Evolutionary conservation across 306 rosid species (phyloP), one percentile per base, ranked within the genome.

Genomic region (Parietaria judaica): DNA sequence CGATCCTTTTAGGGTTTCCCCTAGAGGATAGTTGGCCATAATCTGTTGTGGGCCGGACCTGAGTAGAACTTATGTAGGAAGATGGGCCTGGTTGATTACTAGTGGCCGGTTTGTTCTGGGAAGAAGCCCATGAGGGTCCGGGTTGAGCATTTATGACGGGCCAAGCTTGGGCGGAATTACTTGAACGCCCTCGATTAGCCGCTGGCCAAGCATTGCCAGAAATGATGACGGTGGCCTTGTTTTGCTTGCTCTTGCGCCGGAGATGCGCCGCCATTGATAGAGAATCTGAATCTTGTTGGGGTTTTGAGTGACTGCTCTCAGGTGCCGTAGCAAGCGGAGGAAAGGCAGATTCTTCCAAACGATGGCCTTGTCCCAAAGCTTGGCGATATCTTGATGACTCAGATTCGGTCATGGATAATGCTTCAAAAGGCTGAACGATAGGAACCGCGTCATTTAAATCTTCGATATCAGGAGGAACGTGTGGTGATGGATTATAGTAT

Each of bases 201-300:
- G 79, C 81, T 50, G 96, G 81, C 96, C 95, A 86, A 66, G 78
- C 95, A 74, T 83, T 83, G 49, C 79, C 83, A 61, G 87, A 66
- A 76, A 79, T 77, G 60, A 77, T 47, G 60, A 77, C 51, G 70
- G 78, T 81, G 64, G 85, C 66, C 47, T 67, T 83, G 35, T 74
- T 86, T 55, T 66, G 78, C 14, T 79, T 79, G 66, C 73, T 75
- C 66, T 77, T 75, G 52, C 75, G 80, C 41, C 88, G 95, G 65
- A 92, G 87, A 69, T 73, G 94, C 35, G 90, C 90, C 39, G 99
- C 99, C 99, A 92, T 84, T 23, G 89, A 78, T 15, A 83, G 70
- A 70, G 73, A 75, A 46, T 86, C 90, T 14, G 70, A 71, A 60
- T 86, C 90, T 10, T 75, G 71, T 77, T 58, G 66, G 61, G 88